Base-by-base conservation (phyloP, 306 rosid genomes). In the Trifolium pratense region DNA sequence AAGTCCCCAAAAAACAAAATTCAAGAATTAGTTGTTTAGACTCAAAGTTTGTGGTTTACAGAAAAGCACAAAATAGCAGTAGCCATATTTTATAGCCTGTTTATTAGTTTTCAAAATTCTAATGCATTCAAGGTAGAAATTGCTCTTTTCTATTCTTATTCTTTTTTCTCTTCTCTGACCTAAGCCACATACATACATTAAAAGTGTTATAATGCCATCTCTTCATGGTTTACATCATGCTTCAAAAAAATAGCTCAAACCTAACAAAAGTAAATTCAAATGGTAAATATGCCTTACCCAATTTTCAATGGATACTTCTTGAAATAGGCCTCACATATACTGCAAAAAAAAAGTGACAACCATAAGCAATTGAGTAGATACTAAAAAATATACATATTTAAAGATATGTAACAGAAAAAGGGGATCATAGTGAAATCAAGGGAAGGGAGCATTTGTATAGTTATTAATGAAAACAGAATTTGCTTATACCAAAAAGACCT, bases 281-380 rank as follows among this genome's bases (percentile, higher is more conserved):
- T 17, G 20, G 31, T 23, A 51, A 66, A 77, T 32, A 53, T 77
- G 7, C 14, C 79, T 83, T 80, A 93, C 98, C 98, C 91, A 71
- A 91, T 93, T 85, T 88, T 89, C 40, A 78, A 79, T 37, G 97
- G 91, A 87, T 88, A 81, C 79, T 94, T 94, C 86, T 85, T 91
- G 81, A 89, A 91, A 84, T 94, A 93, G 25, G 98, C 98, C 89
- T 94, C 98, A 4, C 98, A 89, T 76, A 94, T 91, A 65, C 98
- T 91, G 92, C 25, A 52, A 65, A 66, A 73, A 13, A 67, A 69
- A 17, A 72, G 63, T 49, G 23, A 40, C 67, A 76, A 68, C 25
- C n/a, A 64, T 18, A 6, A 46, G 75, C 71, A 75, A 77, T 26
- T 61, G 31, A 68, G 70, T 51, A 67, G 18, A 57, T 74, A 37